Evolutionary conservation across 2,329 filamentous ascomycete species (phyloP).

Genomic region (Fusarium sp.): DNA sequence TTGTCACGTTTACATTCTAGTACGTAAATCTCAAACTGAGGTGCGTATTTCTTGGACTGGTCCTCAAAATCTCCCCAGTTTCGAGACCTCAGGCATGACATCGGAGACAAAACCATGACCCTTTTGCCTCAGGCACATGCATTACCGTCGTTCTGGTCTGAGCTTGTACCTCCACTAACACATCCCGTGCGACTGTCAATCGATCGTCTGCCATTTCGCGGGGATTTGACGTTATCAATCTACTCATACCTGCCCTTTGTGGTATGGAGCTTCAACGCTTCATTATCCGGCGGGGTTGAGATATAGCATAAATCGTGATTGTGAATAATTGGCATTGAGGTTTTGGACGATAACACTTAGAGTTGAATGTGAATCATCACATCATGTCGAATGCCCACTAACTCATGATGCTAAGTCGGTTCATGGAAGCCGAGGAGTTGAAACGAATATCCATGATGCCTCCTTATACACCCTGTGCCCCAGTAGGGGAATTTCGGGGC

Average conservation of each 20-base stretch:
- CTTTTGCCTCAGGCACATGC: conserved; percentile 50
- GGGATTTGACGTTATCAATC: conserved; percentile 30
- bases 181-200: conserved; percentile 15
- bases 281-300: conserved; percentile 11
- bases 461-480: not conserved
- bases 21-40: conserved; percentile 44
- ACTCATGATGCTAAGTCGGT: not conserved
- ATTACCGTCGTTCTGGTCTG: conserved; percentile 35
- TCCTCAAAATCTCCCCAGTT: not conserved
- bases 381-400: no score
- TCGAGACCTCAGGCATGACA: conserved; percentile 41
- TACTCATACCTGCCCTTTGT: conserved; percentile 2
- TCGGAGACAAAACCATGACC: conserved; percentile 15
- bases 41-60: conserved; percentile 38
- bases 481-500: no score
- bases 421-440: not conserved
- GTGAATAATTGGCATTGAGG: not conserved
- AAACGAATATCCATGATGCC: not conserved
- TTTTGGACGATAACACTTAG: no score
- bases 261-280: not conserved
- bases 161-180: conserved; percentile 39
- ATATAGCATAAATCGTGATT: not conserved
- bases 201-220: conserved; percentile 24
- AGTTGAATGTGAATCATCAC: no score
- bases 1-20: not conserved